A percentile compares a stretch with the other conserved stretches of the same genome.
phyloP scores from a whole-genome alignment of 805 yeast genomes.

The Candida railenensis region DNA sequence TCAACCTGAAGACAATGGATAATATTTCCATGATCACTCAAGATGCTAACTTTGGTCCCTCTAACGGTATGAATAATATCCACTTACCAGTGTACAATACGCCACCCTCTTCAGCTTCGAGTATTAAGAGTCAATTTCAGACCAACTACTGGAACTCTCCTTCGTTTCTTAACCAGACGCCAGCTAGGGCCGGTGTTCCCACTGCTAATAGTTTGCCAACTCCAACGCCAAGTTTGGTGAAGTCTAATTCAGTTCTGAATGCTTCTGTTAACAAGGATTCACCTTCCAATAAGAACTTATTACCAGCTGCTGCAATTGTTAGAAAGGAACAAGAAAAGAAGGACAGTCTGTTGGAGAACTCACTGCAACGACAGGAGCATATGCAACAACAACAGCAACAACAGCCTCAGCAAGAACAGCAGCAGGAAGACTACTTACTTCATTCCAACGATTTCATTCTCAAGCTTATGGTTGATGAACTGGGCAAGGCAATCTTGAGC shows the following conservation, averaged over 20 bases:
- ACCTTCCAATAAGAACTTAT: slow-evolving; percentile 1
- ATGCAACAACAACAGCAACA: neutral
- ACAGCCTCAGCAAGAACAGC: neutral
- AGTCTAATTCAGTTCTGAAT: neutral
- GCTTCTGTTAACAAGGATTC: neutral
- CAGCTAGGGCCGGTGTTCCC: neutral
- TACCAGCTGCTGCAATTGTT: slow-evolving; percentile 11
- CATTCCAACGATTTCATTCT: slow-evolving; percentile 26
- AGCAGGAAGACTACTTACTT: neutral
- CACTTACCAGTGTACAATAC: slow-evolving; percentile 13
- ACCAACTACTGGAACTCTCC: slow-evolving; percentile 4
- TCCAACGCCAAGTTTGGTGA: slow-evolving; percentile 2
- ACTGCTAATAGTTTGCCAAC: slow-evolving; percentile 4
- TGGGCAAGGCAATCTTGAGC: slow-evolving; percentile 40
- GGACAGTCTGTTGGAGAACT: neutral
- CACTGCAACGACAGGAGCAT: neutral
- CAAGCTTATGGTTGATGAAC: slow-evolving; percentile 37
- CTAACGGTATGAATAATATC: neutral
- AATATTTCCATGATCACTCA: slow-evolving; percentile 32
- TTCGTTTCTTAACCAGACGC: neutral
- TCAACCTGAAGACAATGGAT: slow-evolving; percentile 34
- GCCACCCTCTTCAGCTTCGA: slow-evolving; percentile 19
- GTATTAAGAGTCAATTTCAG: slow-evolving; percentile 10
- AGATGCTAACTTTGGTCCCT: slow-evolving; percentile 7
- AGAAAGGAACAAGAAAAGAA: slow-evolving; percentile 3